These are phyloP conservation scores for Lineolata rhizophorae DNA, from an alignment of 495 filamentous ascomycete genomes.

Conservation along the genomic window DNA sequence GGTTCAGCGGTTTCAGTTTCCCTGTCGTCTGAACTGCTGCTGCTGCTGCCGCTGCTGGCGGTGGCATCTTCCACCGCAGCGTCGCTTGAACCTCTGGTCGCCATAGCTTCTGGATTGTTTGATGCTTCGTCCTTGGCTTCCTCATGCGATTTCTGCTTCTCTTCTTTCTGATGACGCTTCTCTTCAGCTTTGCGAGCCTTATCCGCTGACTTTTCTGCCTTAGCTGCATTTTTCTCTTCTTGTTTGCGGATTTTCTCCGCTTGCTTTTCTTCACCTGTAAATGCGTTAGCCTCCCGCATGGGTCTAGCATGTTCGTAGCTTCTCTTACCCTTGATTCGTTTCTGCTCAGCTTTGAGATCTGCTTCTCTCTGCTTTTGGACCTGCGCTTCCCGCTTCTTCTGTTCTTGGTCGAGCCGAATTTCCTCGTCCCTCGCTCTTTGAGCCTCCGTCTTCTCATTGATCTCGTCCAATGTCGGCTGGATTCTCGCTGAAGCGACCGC, in stretches of 20 bases:
- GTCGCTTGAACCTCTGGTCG: not conserved
- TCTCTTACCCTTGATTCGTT: conserved; percentile 26
- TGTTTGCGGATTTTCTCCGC: conserved; percentile 13
- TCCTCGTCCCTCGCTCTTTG: conserved; percentile 39
- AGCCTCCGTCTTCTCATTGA: conserved; percentile 49
- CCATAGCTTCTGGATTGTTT: not conserved
- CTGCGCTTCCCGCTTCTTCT: conserved; percentile 22
- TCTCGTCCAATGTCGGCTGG: conserved; percentile 83
- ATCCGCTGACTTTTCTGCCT: conserved; percentile 26
- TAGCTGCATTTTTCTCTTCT: conserved; percentile 30
- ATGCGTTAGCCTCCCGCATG: no score
- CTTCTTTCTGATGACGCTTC: conserved; percentile 23
- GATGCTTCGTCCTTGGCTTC: not conserved
- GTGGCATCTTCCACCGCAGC: not conserved
- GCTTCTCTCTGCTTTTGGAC: conserved; percentile 32
- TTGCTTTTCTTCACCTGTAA: no score
- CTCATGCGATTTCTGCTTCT: conserved; percentile 17
- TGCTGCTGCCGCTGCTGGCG: not conserved
- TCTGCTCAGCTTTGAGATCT: conserved; percentile 27
- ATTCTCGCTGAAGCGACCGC: conserved; percentile 56
- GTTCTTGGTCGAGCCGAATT: conserved; percentile 29
- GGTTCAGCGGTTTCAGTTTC: no score
- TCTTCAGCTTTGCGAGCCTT: conserved; percentile 27
- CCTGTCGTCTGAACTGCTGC: not conserved
- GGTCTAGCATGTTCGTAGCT: not conserved